A percentile compares a stretch with the other conserved stretches of the same genome.
Evolutionary conservation across 495 filamentous ascomycete genomes (phyloP).

Genomic region (Tuber umbilicatum): DNA sequence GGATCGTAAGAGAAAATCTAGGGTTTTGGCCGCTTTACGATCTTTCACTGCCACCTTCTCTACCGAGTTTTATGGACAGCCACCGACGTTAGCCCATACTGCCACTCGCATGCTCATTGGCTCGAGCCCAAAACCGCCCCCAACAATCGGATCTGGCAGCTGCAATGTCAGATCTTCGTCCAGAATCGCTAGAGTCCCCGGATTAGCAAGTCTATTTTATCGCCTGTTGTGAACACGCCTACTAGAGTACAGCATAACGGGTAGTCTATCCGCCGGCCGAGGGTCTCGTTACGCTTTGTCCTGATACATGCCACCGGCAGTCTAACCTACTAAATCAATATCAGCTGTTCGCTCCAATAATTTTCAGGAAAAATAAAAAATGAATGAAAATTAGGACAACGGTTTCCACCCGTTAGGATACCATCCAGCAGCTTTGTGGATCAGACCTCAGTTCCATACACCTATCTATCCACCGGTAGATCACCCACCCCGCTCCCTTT

Average conservation of each 20-base stretch:
- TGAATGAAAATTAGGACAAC: neutral
- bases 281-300: neutral
- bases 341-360: neutral
- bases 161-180: constrained; percentile 4
- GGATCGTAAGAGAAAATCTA: neutral
- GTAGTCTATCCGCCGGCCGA: neutral
- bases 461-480: neutral
- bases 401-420: neutral
- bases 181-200: neutral
- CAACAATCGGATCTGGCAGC: neutral
- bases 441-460: neutral
- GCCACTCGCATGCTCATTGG: neutral
- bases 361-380: neutral
- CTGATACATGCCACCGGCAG: neutral
- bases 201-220: constrained; percentile 2
- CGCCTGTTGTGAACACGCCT: neutral
- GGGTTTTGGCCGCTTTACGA: constrained; percentile 1
- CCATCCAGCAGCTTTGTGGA: neutral
- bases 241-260: no score
- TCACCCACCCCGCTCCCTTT: neutral
- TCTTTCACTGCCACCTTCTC: neutral
- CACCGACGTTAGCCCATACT: neutral
- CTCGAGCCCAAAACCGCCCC: neutral
- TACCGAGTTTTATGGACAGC: constrained; percentile 3
- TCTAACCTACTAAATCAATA: neutral